These are phyloP conservation scores for Euphorbia celastroides DNA, from an alignment of 441 rosid genomes.

Conservation along the genomic window DNA sequence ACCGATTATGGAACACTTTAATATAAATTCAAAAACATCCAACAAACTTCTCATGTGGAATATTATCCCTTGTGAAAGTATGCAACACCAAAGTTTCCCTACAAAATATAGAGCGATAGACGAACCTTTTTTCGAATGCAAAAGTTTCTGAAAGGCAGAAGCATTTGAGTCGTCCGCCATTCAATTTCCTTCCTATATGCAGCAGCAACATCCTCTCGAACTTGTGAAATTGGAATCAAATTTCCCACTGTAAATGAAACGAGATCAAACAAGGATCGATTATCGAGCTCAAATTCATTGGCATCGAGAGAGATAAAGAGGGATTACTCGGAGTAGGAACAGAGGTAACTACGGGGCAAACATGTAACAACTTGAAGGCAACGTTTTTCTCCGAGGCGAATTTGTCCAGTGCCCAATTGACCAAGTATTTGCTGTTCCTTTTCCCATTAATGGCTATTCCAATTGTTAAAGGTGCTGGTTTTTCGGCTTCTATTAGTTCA, in stretches of 20 bases:
- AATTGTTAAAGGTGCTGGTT: too few relatives aligned
- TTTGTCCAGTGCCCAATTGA: slow-evolving; percentile 72
- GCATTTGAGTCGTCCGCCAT: slow-evolving; percentile 47
- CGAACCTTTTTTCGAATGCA: slow-evolving; percentile 59
- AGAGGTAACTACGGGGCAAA: slow-evolving; percentile 46
- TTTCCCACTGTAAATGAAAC: slow-evolving; percentile 55
- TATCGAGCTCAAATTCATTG: slow-evolving; percentile 18
- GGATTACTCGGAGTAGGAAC: too few relatives aligned
- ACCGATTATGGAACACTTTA: too few relatives aligned
- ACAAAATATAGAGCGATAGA: slow-evolving; percentile 2
- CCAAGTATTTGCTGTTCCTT: slow-evolving; percentile 47
- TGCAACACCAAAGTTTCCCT: not conserved
- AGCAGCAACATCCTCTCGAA: slow-evolving; percentile 67
- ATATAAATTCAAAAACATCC: too few relatives aligned
- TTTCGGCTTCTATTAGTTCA: too few relatives aligned
- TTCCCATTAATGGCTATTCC: slow-evolving; percentile 68
- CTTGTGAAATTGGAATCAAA: slow-evolving; percentile 55
- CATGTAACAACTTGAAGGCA: slow-evolving; percentile 57
- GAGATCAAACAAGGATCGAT: too few relatives aligned
- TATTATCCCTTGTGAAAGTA: too few relatives aligned
- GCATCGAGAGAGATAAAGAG: too few relatives aligned
- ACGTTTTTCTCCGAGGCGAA: slow-evolving; percentile 47
- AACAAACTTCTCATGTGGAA: too few relatives aligned
- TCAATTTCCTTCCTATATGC: slow-evolving; percentile 58
- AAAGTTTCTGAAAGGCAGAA: slow-evolving; percentile 64